A percentile compares a stretch with the other conserved stretches of the same genome.
Evolutionary conservation across 2,329 filamentous ascomycete species (phyloP).

Genomic region (Alternaria consortialis): DNA sequence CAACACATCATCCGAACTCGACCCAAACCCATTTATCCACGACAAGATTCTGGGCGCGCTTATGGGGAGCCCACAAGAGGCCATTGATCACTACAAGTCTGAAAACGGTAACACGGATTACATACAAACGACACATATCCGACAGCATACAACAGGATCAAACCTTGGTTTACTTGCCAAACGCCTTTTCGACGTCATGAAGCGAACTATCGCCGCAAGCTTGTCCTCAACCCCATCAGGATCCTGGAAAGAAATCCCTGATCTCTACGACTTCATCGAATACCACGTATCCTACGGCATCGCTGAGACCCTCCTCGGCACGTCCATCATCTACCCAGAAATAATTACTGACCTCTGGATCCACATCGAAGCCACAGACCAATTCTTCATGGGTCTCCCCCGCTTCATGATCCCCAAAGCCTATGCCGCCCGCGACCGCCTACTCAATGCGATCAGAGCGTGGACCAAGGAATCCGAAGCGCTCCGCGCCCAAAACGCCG

Average conservation of each 20-base stretch:
- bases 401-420: constrained; percentile 18
- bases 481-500: neutral
- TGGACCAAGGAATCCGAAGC: constrained; percentile 15
- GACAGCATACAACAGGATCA: constrained; percentile 19
- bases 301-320: constrained; percentile 16
- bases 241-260: constrained; percentile 20
- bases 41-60: constrained; percentile 24
- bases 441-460: constrained; percentile 18
- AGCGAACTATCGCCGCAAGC: constrained; percentile 13
- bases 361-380: constrained; percentile 26
- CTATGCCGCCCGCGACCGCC: constrained; percentile 22
- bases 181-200: constrained; percentile 17
- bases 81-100: constrained; percentile 24
- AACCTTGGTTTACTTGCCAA: constrained; percentile 16
- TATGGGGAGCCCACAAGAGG: constrained; percentile 25
- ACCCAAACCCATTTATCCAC: constrained; percentile 28
- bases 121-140: constrained; percentile 23
- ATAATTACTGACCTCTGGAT: constrained; percentile 25
- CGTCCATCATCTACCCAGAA: constrained; percentile 18
- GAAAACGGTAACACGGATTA: constrained; percentile 17
- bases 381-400: constrained; percentile 24
- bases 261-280: constrained; percentile 21
- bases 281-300: constrained; percentile 19
- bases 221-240: neutral
- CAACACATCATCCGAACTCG: constrained; percentile 14